A percentile compares a stretch with the other conserved stretches of the same genome.
Conservation (phyloP, 2,329 filamentous ascomycete genomes). For the Colletotrichum karsti region DNA sequence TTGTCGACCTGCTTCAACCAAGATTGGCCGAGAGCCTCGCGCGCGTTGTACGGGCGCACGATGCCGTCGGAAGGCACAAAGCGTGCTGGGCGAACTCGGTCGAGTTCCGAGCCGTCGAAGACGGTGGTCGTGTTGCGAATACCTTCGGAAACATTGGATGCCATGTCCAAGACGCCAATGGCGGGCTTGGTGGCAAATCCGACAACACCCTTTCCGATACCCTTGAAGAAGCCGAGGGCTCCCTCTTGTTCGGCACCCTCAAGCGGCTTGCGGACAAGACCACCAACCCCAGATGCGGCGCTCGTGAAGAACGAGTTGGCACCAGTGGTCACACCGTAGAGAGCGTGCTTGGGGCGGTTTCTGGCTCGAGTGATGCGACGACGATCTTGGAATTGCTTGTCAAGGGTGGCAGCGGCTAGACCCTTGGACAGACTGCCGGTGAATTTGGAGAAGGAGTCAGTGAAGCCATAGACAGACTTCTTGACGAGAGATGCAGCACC, state of each 20-base stretch:
- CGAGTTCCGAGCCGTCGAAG: conserved; percentile 93
- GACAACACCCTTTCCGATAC: conserved; percentile 92
- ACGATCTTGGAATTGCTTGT: conserved; percentile 98
- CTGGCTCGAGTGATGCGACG: conserved; percentile 91
- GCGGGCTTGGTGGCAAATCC: conserved; percentile 97
- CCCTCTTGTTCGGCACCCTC: conserved; percentile 97
- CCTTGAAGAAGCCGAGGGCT: conserved; percentile 94
- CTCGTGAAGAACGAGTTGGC: conserved; percentile 95
- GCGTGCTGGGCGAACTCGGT: conserved; percentile 90
- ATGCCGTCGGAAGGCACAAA: conserved; percentile 94
- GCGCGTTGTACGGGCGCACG: conserved; percentile 91
- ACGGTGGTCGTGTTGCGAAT: conserved; percentile 99
- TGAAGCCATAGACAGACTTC: conserved; percentile 97
- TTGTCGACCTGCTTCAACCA: conserved; percentile 99
- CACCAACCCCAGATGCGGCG: conserved; percentile 91
- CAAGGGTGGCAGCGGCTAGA: conserved; percentile 90
- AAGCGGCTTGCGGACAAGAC: conserved; percentile 90
- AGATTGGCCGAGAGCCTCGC: conserved; percentile 95
- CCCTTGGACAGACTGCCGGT: conserved; percentile 98
- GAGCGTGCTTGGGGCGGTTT: conserved; percentile 94
- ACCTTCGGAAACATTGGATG: conserved; percentile 95
- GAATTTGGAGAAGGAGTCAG: conserved; percentile 96
- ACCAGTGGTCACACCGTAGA: conserved; percentile 94
- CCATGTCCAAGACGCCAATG: conserved; percentile 95
- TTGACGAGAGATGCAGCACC: conserved; percentile 97